Base-by-base conservation (phyloP, 1,139 yeast species). In the Saccharomyces pastorianus region DNA sequence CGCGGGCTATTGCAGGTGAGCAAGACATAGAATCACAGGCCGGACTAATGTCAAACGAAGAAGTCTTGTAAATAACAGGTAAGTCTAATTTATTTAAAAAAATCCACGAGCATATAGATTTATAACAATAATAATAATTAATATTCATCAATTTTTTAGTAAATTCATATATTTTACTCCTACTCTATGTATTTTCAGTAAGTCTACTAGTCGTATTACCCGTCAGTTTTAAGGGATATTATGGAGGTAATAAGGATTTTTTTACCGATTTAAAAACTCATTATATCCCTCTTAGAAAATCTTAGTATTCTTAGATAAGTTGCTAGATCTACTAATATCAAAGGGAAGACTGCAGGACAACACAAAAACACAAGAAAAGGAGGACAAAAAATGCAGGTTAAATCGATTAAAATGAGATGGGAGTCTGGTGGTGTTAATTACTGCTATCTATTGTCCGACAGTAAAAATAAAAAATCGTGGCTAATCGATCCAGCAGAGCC, bases 401-500 rank as follows among this genome's bases (percentile, higher is more conserved):
- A 82, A 64, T 72, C 86, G 42, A 82, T 93, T 63, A 91, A 93
- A 57, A 91, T 90, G 96, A 82, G 97, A 72, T 91, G 98, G 98
- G 91, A 93, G 55, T 71, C 81, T 29, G 96, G 97, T 55, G 72
- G 71, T 29, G 95, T 91, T 71, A 93, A 93, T 73, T 93, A 91
- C 72, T 80, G 95, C 61, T 93, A 93, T 67, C 71, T 91, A n/a
- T 69, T 93, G 42, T 78, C 84, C 11, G 96, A 89, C 66, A 81
- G 82, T 26, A 76, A 79, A 29, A 79, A 88, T 32, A 79, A 76
- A 49, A 77, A 83, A 58, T 83, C 96, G 8, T 88, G 96, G 85
- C 65, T 95, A 46, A 85, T 93, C 59, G 99, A 93, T 65, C 96
- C 98, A 1, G 98, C 99, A 0, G 88, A 85, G 62, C 89, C 95